Base-by-base conservation (phyloP, 2,329 filamentous ascomycete species). In the Westerdykella aurantiaca region DNA sequence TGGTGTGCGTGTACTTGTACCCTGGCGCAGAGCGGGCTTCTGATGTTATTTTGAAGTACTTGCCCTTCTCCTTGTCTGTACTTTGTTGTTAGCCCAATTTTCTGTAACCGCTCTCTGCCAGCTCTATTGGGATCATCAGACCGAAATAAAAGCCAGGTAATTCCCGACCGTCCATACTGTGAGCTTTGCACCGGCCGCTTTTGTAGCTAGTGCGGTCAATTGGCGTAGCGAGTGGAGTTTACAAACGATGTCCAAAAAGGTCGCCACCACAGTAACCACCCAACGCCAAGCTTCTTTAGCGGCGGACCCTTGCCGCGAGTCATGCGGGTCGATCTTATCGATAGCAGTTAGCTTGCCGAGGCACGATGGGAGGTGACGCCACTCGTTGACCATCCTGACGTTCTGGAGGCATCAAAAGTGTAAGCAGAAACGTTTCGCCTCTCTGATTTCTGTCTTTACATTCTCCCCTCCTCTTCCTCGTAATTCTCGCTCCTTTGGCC, bases 81-180 rank as follows among this genome's bases (percentile, higher is more conserved):
- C n/a, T 9, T 42, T 43, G 13, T 21, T 31, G 35, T 41, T 13
- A 22, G 31, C 29, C 14, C 5, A 31, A 22, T 34, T 22, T 13
- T 16, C 29, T 31, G n/a, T 21, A 2, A 11, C 31, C 12, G 41
- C 25, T 43, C 23, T 9, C n/a, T 31, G 39, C 21, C 23, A 22
- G 11, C 21, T 17, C 23, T 25, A 17, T 29, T 3, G 11, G 25
- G 25, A 29, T 4, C 25, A 29, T 41, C 41, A 13, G 57, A 67
- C 66, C 71, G 48, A 61, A 76, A 52, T 73, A 74, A 47, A 68
- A 74, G 29, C 74, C 74, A 4, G 73, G 72, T n/a, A 76, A 66
- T 31, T 67, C 53, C 43, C 64, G 63, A 25, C 63, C 57, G 45
- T 69, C 66, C 69, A 70, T 71, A 43, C 35, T 43, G 49, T 45